Evolutionary conservation across 345 rosid genomes (phyloP), one percentile per base, ranked within the genome.

Genomic region (Passiflora organensis): DNA sequence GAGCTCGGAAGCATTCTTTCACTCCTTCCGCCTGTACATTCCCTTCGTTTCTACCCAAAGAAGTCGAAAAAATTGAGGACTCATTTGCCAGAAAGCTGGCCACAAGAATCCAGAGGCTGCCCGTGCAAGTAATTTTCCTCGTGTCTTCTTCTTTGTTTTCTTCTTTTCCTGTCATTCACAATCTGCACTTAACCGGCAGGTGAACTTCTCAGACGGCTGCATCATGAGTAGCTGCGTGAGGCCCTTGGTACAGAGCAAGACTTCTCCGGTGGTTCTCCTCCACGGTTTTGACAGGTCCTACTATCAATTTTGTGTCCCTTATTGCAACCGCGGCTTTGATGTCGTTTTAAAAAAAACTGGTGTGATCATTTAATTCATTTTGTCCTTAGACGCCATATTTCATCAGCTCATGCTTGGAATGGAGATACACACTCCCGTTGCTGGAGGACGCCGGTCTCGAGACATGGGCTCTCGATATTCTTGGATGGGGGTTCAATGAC

Each of bases 401-500:
- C 61, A 63, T 59, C 75, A 91, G 96, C 75, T 88, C 96, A 48
- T 91, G 96, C 77, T 80, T 93, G 74, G 99, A 93, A 81, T 93
- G 96, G 99, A 81, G 95, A 74, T 84, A 80, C 73, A 70, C 83
- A 2, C 78, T 66, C 44, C 96, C 94, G 1, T 65, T 84, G 74
- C 99, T 93, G 1, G 96, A 89, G 75, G 99, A 89, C 48, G 87
- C 94, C 21, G 91, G 89, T 57, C 62, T 86, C 28, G 95, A 87
- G 76, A 64, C 96, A 41, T 93, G 99, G 95, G 95, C 91, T 51
- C 54, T 88, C 43, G 96, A 93, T 67, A 75, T 89, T 68, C 95
- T 93, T 64, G 96, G 94, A 52, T 93, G 95, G 96, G 99, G 99
- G 28, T 93, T 86, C 82, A 84, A 87, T 66, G 86, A 84, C 82